Percentiles rank a stretch among this genome's conserved stretches.
Evolutionary conservation across 2,329 filamentous ascomycete genomes (phyloP).

Genomic region (Aspergillus amoenus): DNA sequence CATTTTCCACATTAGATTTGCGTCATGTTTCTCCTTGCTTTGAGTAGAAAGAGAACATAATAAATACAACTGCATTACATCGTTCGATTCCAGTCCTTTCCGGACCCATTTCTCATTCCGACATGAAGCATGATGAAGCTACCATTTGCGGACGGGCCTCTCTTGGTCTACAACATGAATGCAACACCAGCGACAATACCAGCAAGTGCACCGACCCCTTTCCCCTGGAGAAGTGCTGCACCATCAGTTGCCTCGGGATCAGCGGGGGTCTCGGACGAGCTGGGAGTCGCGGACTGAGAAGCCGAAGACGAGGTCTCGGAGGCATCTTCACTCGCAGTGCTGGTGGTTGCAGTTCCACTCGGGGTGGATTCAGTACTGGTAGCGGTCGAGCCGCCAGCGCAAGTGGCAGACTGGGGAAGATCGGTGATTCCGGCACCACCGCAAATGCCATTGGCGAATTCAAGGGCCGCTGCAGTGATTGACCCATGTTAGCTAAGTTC

Average conservation of each 20-base stretch:
- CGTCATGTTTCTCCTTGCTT: not conserved
- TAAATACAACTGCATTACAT: slow-evolving; percentile 5
- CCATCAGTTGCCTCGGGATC: slow-evolving; percentile 15
- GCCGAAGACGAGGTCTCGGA: not conserved
- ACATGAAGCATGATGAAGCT: not conserved
- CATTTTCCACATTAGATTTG: slow-evolving; percentile 7
- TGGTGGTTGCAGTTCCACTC: slow-evolving; percentile 5
- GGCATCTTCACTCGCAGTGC: no score
- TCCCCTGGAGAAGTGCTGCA: slow-evolving; percentile 26
- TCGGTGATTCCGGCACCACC: slow-evolving; percentile 36
- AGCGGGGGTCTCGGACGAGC: slow-evolving; percentile 8
- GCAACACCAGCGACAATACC: slow-evolving; percentile 32
- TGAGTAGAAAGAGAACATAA: slow-evolving; percentile 2
- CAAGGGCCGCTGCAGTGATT: slow-evolving; percentile 30
- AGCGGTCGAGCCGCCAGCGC: slow-evolving; percentile 18
- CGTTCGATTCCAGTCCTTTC: not conserved
- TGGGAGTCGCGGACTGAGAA: not conserved
- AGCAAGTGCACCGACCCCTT: slow-evolving; percentile 29
- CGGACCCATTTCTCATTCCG: not conserved
- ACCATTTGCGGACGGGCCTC: not conserved
- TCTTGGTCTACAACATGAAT: slow-evolving; percentile 24
- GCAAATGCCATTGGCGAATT: slow-evolving; percentile 41
- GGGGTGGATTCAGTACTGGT: slow-evolving; percentile 16
- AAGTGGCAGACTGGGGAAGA: slow-evolving; percentile 34
- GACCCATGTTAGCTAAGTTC: slow-evolving; percentile 8